These are phyloP conservation scores for Dichotomopilus funicola DNA, from an alignment of 2,329 filamentous ascomycete species.

Conservation along the genomic window DNA sequence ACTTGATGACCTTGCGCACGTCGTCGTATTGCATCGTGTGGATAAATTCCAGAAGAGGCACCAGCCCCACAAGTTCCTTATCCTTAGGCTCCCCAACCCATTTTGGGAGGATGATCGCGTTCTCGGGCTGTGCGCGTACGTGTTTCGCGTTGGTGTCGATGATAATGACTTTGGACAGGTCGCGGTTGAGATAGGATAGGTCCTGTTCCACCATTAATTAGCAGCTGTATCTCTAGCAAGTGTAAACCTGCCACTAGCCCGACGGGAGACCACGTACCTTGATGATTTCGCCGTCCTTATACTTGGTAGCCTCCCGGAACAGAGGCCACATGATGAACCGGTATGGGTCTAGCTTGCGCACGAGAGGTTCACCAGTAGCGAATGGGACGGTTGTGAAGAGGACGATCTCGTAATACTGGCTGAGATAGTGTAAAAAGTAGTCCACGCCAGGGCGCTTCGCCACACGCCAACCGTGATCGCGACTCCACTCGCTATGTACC, in stretches of 20 bases:
- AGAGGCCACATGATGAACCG: conserved; percentile 92
- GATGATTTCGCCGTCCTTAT: conserved; percentile 90
- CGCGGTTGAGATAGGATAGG: conserved; percentile 93
- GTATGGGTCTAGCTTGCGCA: conserved; percentile 91
- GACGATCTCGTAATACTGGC: conserved; percentile 96
- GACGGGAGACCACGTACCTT: conserved; percentile 56
- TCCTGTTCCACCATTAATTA: conserved; percentile 50
- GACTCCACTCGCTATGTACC: conserved; percentile 88
- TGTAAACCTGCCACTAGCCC: neutral
- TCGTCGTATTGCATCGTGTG: conserved; percentile 89
- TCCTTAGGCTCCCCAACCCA: conserved; percentile 83
- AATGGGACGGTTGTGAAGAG: conserved; percentile 88
- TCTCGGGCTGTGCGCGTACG: conserved; percentile 87
- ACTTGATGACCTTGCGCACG: conserved; percentile 77
- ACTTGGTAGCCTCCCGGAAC: conserved; percentile 94
- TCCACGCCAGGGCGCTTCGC: conserved; percentile 93
- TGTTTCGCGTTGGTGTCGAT: conserved; percentile 81
- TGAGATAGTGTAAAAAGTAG: conserved; percentile 94
- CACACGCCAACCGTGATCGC: conserved; percentile 90
- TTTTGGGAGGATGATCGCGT: conserved; percentile 83
- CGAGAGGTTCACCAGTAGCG: conserved; percentile 75
- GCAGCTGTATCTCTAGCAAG: neutral
- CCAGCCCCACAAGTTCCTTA: conserved; percentile 77
- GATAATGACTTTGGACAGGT: conserved; percentile 90
- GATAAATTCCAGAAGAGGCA: conserved; percentile 96